These are phyloP conservation scores for Fraxinus albicans DNA, from an alignment of 305 asterid species.

Conservation along the genomic window DNA sequence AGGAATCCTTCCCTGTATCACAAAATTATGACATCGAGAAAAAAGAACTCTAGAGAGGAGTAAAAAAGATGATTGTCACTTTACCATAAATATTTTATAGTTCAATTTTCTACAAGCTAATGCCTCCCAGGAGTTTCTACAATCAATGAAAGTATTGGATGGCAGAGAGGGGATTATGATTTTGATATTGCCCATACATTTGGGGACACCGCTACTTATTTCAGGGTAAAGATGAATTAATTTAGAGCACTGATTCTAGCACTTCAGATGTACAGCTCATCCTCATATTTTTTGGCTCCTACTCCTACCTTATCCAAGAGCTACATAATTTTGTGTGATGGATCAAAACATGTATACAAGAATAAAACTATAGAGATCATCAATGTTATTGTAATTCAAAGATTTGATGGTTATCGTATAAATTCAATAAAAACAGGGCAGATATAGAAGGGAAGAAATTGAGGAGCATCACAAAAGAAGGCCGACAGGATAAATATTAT, in stretches of 20 bases:
- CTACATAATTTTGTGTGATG: not conserved
- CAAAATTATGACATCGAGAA: not conserved
- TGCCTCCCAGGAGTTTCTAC: not conserved
- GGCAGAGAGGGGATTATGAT: not conserved
- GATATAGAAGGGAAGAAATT: not conserved
- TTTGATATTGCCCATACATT: not conserved
- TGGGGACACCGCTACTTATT: not conserved
- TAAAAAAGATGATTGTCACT: not conserved
- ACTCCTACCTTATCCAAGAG: not conserved
- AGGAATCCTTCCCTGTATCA: conserved; percentile 46
- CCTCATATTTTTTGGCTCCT: not conserved
- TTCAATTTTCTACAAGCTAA: not conserved
- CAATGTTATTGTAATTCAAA: not conserved
- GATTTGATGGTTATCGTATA: not conserved
- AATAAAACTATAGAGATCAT: not conserved
- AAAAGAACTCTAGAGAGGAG: not conserved
- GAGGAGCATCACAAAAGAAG: not conserved
- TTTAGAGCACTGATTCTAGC: not conserved
- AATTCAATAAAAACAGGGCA: not conserved
- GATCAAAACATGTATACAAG: not conserved
- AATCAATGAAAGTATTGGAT: not conserved
- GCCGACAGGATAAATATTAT: not conserved
- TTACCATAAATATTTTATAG: not conserved
- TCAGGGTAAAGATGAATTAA: not conserved
- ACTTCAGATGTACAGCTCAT: not conserved